These are phyloP conservation scores for Aspergillus alliaceus DNA, from an alignment of 2,329 filamentous ascomycete genomes.

Conservation along the genomic window DNA sequence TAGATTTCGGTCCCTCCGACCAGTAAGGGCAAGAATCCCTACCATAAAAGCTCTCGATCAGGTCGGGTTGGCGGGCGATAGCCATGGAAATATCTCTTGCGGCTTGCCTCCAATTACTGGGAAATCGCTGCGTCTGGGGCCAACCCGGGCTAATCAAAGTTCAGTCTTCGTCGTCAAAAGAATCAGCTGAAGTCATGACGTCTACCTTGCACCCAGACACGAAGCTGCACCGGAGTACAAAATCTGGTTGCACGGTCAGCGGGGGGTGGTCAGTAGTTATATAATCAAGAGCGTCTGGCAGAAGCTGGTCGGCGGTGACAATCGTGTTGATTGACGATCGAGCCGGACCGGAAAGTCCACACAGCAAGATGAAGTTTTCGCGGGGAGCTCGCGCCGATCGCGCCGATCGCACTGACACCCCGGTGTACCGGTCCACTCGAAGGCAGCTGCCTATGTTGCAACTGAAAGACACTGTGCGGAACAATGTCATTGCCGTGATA, in stretches of 20 bases:
- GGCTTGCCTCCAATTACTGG: not conserved
- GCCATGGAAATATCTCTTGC: not conserved
- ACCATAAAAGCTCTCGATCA: no score
- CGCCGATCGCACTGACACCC: not conserved
- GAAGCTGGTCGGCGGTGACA: not conserved
- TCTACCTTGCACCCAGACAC: not conserved
- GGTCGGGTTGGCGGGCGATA: no score
- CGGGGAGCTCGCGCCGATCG: not conserved
- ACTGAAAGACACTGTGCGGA: conserved; percentile 36
- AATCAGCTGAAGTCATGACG: not conserved
- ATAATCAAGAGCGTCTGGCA: no score
- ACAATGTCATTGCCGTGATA: conserved; percentile 48
- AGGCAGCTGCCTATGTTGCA: conserved; percentile 35
- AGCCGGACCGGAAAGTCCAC: no score
- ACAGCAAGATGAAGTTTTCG: not conserved
- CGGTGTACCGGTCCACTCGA: not conserved
- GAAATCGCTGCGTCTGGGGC: not conserved
- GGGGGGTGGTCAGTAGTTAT: not conserved
- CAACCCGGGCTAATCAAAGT: not conserved
- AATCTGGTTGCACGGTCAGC: not conserved
- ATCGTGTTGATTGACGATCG: not conserved
- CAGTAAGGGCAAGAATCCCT: no score
- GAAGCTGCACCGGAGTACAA: not conserved
- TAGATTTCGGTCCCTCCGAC: not conserved
- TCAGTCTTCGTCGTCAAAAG: not conserved